Conservation (phyloP, 2,329 filamentous ascomycete genomes). For the Paracamarosporium sp. region DNA sequence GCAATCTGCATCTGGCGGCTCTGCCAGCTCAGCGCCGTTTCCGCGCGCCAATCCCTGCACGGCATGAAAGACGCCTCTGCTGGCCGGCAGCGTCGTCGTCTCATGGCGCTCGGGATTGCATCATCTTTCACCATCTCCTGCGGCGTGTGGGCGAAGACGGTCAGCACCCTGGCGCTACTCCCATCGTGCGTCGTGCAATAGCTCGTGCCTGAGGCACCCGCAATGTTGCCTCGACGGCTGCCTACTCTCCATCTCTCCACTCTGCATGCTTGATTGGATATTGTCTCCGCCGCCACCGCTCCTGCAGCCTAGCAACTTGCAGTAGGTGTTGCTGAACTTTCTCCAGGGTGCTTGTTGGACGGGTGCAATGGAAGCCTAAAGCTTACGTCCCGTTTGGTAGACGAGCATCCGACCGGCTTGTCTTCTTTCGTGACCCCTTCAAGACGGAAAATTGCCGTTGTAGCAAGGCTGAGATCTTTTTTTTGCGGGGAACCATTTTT, state of each 20-base stretch:
- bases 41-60: constrained; percentile 5
- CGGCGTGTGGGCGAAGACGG: background rate
- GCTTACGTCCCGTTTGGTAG: background rate
- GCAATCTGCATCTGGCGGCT: constrained; percentile 2
- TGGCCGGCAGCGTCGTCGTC: constrained; percentile 11
- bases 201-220: background rate
- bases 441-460: background rate
- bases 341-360: background rate
- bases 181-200: background rate
- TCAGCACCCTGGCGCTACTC: background rate
- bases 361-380: background rate
- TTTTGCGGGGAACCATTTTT: background rate
- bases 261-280: constrained; percentile 16
- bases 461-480: background rate
- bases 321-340: background rate
- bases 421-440: no score
- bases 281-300: constrained; percentile 10
- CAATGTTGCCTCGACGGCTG: constrained; percentile 12
- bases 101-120: constrained; percentile 18
- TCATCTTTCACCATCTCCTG: constrained; percentile 10
- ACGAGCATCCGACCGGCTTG: background rate
- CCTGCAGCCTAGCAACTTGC: constrained; percentile 7
- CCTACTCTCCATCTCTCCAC: constrained; percentile 10
- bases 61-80: background rate
- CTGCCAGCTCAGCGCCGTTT: constrained; percentile 14